These are phyloP conservation scores for Strobilomyces dryophilus DNA, from an alignment of 768 basidiomycete genomes.

Conservation along the genomic window DNA sequence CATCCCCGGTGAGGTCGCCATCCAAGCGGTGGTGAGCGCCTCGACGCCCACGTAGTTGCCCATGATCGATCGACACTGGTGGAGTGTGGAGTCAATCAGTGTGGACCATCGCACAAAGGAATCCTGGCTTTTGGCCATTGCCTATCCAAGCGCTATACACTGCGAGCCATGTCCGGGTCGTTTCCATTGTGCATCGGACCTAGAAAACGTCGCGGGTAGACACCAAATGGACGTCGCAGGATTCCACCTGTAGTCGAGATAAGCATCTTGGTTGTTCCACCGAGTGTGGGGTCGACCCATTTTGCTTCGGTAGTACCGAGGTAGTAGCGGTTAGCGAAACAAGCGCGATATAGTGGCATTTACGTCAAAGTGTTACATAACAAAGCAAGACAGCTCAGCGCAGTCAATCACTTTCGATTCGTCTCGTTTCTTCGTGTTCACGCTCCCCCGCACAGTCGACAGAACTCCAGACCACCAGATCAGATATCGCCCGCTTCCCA, in stretches of 20 bases:
- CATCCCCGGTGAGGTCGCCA: not conserved
- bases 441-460: not conserved
- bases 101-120: not conserved
- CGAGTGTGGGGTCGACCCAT: too few species aligned
- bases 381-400: not conserved
- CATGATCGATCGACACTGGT: not conserved
- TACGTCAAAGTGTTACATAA: not conserved
- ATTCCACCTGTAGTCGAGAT: too few species aligned
- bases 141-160: too few species aligned
- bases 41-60: not conserved
- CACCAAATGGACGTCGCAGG: too few species aligned
- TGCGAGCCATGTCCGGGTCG: too few species aligned
- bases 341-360: not conserved
- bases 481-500: constrained; percentile 28
- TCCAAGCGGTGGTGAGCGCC: not conserved
- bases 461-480: not conserved
- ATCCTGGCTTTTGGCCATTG: too few species aligned
- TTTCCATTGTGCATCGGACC: too few species aligned
- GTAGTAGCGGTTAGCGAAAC: too few species aligned
- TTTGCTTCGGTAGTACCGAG: too few species aligned
- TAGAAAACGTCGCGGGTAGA: too few species aligned
- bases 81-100: not conserved
- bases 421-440: not conserved
- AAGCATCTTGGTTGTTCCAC: too few species aligned
- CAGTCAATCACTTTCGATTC: too few species aligned